Evolutionary conservation across 345 rosid species (phyloP), one percentile per base, ranked within the genome.

Genomic region (Bretschneidera sinensis): DNA sequence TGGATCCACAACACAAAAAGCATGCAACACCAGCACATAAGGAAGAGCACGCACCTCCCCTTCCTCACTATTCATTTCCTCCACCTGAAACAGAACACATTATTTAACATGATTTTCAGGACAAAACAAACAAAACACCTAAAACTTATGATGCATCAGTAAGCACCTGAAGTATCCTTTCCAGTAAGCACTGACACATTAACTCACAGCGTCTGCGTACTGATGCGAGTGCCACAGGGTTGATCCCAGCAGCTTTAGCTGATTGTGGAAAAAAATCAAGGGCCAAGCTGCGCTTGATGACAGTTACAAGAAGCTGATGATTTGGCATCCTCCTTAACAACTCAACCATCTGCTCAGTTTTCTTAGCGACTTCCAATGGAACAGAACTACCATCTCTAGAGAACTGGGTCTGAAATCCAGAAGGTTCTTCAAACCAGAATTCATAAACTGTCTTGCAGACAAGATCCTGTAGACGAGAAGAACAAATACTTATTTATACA

Each of bases 391-490:
- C 89, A 74, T 86, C 89, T 65, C 87, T 80, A 70, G 74, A 81
- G 78, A 57, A 82, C 61, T 81, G 84, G 54, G 83, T 81, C 75
- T 77, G 95, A 54, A 67, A 64, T 56, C 92, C 85, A 61, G 88
- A 75, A 70, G 96, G 85, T 70, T 94, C 97, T 78, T 94, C 97
- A 62, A 94, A 94, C 99, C 99, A 94, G 66, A 94, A 90, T 63
- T 94, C 97, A 81, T 88, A 86, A 75, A 94, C 88, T 57, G 95
- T 94, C 91, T 94, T 94, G 86, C 95, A 94, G 68, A 94, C 99
- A 65, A 88, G 90, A 79, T 94, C 99, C 97, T 94, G 80, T 24
- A 24, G 55, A 62, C 14, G 34, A 74, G 31, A 62, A 63, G 43
- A 55, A 19, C 22, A 17, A 53, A 59, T 16, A 65, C 15, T 48